Base-by-base conservation (phyloP, 23 red algal genomes). In the Rhodosorus marinus region DNA sequence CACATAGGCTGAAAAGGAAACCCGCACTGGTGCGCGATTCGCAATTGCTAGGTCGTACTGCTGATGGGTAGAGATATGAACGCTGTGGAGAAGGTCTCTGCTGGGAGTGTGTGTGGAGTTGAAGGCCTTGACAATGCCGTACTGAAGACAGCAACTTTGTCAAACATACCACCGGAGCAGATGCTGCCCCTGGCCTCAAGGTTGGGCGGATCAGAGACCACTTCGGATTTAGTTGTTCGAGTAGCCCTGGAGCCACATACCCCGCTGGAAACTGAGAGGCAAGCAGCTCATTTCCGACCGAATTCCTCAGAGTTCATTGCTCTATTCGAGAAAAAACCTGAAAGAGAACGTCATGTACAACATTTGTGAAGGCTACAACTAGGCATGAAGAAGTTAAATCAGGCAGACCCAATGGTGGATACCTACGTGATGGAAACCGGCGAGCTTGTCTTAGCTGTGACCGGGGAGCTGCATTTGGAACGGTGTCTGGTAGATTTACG, bases 391-490 rank as follows among this genome's bases (percentile, higher is more conserved):
- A 60, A 58, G 2, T 77, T 98, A 11, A 85, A 63, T 55, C 79
- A 85, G 30, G 76, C 90, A 7, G 90, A 98, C 36, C 79, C 90
- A 20, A 75, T 70, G 8, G 90, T 98, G 6, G 90, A 98, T 41
- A 81, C 79, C 1, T 75, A 51, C 9, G 47, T 85, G 26, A 60
- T 62, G 9, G 55, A 59, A 24, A 80, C 50, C 19, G 90, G 90
- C 17, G 79, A 98, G 56, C 70, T 85, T 8, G 62, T 85, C 8
- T 55, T 98, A 19, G 71, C 69, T 14, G 79, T 70, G 19, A 81
- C 62, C 61, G 90, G 90, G 6, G 90, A 98, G 47, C 58, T 98
- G 30, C 90, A 98, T 54, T 60, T 98, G 17, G 71, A 98, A 29
- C 59, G 79, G 48, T 98, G 90, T 55, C 75, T 98, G 15, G 54